Evolutionary conservation across 148 eudicot species (phyloP), one percentile per base, ranked within the genome.

Genomic region (Rhododendron ferrugineum): DNA sequence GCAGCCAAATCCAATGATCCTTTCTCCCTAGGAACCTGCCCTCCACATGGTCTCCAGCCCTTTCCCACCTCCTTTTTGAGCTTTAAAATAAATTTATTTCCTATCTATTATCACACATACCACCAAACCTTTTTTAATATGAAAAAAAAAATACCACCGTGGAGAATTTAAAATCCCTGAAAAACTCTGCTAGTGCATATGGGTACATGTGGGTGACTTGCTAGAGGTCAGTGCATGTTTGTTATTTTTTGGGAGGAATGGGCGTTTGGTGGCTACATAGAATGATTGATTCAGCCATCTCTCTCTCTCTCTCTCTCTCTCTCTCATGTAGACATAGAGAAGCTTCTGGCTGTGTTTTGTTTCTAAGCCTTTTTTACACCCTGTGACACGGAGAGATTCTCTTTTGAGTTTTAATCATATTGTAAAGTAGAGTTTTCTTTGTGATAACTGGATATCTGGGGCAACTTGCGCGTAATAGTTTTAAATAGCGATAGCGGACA

Each of bases 1-100:
- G 75, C 75, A 70, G 75, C 72, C 72, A 66, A 66, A 66, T 70
- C 75, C 75, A 70, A 70, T 70, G 34, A 70, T 70, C 18, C 37
- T 70, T 70, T 14, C 20, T 6, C 75, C 37, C 20, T 13, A 30
- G 75, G 75, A 70, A 70, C 75, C 75, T 70, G 75, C 75, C 40
- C 75, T 70, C 5, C 75, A 70, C 75, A 70, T 70, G 75, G 74
- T 32, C 37, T 70, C 75, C 75, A 70, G 37, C 75, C 75, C 75
- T 70, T 70, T 70, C 30, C 75, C 37, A 70, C 75, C 75, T 28
- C 75, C 40, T 70, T 30, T 46, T 70, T 70, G 40, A 30, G 40
- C 75, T 30, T 26, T 68, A 40, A 70, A 70, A 70, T 32, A 4
- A 26, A 66, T n/a, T 66, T 10, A 0, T 58, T n/a, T 70, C 15